phyloP scores from a whole-genome alignment of 176 grass and related monocot species.

The Aegilops speltoides region DNA sequence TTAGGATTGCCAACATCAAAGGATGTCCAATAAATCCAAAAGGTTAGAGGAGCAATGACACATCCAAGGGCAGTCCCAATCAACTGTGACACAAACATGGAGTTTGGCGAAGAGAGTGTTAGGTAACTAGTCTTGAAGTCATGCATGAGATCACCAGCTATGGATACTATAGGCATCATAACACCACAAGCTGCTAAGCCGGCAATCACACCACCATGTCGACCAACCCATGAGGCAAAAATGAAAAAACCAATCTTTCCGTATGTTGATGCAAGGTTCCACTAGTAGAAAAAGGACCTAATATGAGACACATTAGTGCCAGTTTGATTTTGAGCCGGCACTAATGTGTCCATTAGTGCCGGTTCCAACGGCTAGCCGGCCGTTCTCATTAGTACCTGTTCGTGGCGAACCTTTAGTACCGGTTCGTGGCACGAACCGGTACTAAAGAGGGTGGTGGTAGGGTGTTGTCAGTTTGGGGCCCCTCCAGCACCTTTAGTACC shows the following conservation, averaged over 20 bases:
- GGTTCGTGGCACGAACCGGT: no score
- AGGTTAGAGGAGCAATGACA: conserved; percentile 63
- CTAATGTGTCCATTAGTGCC: no score
- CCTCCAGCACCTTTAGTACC: no score
- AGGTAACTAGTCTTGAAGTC: conserved; percentile 90
- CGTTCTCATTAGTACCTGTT: no score
- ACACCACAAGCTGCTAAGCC: conserved; percentile 77
- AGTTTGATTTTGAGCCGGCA: no score
- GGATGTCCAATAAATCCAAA: conserved; percentile 88
- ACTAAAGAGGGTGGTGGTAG: no score
- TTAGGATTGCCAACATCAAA: conserved; percentile 70
- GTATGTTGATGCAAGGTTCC: conserved; percentile 82
- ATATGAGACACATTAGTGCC: no score
- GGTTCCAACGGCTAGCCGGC: no score
- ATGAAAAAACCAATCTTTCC: conserved; percentile 80
- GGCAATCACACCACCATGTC: conserved; percentile 64
- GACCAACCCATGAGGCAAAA: conserved; percentile 76
- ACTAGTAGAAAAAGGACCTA: no score
- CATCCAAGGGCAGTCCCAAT: conserved; percentile 81
- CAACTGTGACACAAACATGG: conserved; percentile 88
- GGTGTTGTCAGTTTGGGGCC: no score
- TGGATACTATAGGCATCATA: conserved; percentile 83
- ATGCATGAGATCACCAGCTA: conserved; percentile 81
- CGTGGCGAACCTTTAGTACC: no score
- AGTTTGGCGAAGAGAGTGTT: conserved; percentile 69